These are phyloP conservation scores for Saturnispora silvae DNA, from an alignment of 805 yeast species.

Conservation along the genomic window DNA sequence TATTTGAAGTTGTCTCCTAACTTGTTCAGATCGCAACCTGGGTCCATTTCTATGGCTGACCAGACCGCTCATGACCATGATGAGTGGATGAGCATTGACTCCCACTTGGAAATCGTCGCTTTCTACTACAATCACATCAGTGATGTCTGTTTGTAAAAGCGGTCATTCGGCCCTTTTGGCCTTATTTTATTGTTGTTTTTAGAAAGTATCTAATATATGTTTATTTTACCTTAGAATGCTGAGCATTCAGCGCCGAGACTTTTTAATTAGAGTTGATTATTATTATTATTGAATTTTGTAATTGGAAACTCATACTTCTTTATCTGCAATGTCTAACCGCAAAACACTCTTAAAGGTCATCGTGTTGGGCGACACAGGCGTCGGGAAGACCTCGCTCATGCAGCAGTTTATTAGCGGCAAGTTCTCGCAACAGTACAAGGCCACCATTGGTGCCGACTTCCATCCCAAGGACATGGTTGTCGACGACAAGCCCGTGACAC, in stretches of 20 bases:
- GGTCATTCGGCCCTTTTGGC: background rate
- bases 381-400: conserved; percentile 94
- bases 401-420: conserved; percentile 94
- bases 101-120: conserved; percentile 49
- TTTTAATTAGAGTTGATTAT: too few relatives aligned
- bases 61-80: conserved; percentile 48
- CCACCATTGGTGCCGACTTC: conserved; percentile 97
- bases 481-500: conserved; percentile 72
- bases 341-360: conserved; percentile 77
- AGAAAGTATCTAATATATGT: background rate
- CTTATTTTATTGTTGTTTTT: background rate
- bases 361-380: conserved; percentile 94
- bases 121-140: conserved; percentile 9
- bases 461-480: conserved; percentile 80
- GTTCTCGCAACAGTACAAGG: conserved; percentile 91
- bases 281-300: background rate
- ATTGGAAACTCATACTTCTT: background rate
- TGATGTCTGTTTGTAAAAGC: background rate
- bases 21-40: conserved; percentile 52
- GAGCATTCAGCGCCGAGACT: background rate
- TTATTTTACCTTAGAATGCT: too few relatives aligned
- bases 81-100: conserved; percentile 42
- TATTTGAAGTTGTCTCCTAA: conserved; percentile 51
- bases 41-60: conserved; percentile 22
- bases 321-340: conserved; percentile 25